phyloP scores from a whole-genome alignment of 306 rosid genomes.

The Sophora flavescens region DNA sequence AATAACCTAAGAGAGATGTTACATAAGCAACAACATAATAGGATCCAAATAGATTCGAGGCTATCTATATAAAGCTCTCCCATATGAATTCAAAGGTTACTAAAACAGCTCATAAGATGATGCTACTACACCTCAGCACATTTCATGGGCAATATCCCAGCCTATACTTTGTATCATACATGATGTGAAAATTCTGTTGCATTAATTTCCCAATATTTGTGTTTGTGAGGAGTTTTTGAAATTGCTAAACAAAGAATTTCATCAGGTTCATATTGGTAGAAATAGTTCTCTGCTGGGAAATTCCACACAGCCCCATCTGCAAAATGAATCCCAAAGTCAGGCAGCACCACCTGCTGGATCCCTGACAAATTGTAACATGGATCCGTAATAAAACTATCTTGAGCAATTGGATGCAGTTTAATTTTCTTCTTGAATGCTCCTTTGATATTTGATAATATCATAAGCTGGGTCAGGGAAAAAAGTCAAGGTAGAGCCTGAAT shows the following conservation, averaged over 20 bases:
- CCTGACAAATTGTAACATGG: conserved; percentile 82
- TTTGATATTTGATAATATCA: conserved; percentile 57
- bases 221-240: conserved; percentile 58
- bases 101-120: neutral
- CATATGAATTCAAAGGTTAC: too few species aligned
- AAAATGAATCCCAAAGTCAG: conserved; percentile 69
- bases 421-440: conserved; percentile 67
- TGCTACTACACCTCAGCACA: conserved; percentile 70
- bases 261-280: conserved; percentile 62
- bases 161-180: conserved; percentile 72
- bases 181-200: conserved; percentile 84
- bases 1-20: too few species aligned
- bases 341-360: conserved; percentile 57
- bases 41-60: too few species aligned
- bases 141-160: conserved; percentile 71
- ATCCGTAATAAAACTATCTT: conserved; percentile 55
- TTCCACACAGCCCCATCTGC: conserved; percentile 84
- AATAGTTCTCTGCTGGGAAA: conserved; percentile 76
- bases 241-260: conserved; percentile 75
- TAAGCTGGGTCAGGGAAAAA: conserved; percentile 71
- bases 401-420: conserved; percentile 49
- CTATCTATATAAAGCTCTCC: too few species aligned
- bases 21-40: too few species aligned
- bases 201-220: conserved; percentile 82
- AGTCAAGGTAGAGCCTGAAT: conserved; percentile 80